Evolutionary conservation across 257 asterid genomes (phyloP).

Genomic region (Datura wrightii): DNA sequence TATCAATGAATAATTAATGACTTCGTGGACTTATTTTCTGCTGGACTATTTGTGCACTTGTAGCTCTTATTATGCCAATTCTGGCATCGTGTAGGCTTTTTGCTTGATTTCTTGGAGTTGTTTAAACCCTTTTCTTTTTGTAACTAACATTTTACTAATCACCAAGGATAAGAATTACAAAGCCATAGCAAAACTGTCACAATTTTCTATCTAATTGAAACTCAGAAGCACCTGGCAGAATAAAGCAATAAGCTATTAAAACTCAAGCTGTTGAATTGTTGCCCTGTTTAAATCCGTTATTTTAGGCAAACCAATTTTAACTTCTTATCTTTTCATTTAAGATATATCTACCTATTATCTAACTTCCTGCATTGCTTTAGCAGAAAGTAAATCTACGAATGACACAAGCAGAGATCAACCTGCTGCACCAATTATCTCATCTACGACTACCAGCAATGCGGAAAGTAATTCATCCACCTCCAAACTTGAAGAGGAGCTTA

Average conservation of each 20-base stretch:
- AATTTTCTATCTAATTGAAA: background rate
- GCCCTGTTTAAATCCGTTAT: background rate
- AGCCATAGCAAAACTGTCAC: background rate
- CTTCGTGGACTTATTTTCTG: background rate
- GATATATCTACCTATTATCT: constrained; percentile 29
- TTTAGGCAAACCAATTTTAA: background rate
- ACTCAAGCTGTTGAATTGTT: background rate
- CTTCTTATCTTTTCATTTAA: background rate
- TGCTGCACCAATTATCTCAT: constrained; percentile 59
- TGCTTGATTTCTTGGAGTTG: background rate
- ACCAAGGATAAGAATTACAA: background rate
- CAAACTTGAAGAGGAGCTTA: constrained; percentile 86
- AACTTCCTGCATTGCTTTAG: constrained; percentile 37
- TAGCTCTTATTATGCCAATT: background rate
- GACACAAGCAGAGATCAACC: constrained; percentile 74
- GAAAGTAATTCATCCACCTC: constrained; percentile 77
- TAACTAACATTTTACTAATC: background rate
- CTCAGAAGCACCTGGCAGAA: background rate
- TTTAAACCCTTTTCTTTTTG: background rate
- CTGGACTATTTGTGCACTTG: background rate
- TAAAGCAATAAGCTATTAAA: background rate
- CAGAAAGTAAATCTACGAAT: constrained; percentile 76
- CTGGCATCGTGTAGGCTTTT: background rate
- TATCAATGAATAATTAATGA: background rate
- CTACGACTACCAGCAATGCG: constrained; percentile 72